Conservation (phyloP, 805 yeast species). For the Priceomyces medius region DNA sequence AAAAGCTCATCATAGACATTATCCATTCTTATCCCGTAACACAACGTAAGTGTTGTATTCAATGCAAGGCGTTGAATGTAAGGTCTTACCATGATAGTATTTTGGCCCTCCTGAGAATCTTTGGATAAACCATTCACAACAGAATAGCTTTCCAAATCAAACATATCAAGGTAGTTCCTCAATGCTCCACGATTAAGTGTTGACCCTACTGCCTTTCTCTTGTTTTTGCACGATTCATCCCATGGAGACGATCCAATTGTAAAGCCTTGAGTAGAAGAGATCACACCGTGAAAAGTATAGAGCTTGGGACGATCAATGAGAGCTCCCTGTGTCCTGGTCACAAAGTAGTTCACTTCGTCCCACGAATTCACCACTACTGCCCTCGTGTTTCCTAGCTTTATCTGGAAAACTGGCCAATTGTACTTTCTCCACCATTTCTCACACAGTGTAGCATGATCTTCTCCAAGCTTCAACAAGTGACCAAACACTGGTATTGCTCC, state of each 20-base stretch:
- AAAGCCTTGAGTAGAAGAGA: slow-evolving; percentile 29
- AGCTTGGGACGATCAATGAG: slow-evolving; percentile 6
- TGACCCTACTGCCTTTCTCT: slow-evolving; percentile 35
- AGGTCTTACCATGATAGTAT: slow-evolving; percentile 18
- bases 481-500: slow-evolving; percentile 29
- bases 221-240: slow-evolving; percentile 35
- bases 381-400: slow-evolving; percentile 7
- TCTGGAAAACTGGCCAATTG: slow-evolving; percentile 17
- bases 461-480: slow-evolving; percentile 24
- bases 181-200: slow-evolving; percentile 39
- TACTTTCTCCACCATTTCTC: slow-evolving; percentile 26
- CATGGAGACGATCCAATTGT: slow-evolving; percentile 46
- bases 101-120: slow-evolving; percentile 10
- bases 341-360: slow-evolving; percentile 5
- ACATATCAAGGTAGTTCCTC: slow-evolving; percentile 27
- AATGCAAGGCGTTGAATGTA: slow-evolving; percentile 35
- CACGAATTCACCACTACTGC: slow-evolving; percentile 7
- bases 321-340: slow-evolving; percentile 6
- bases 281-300: slow-evolving; percentile 6
- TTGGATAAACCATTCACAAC: slow-evolving; percentile 25
- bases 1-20: slow-evolving; percentile 23
- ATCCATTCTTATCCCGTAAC: slow-evolving; percentile 39
- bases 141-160: slow-evolving; percentile 32
- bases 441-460: slow-evolving; percentile 30
- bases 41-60: slow-evolving; percentile 36